phyloP scores from a whole-genome alignment of 73 alveolate species.

The Breviolum minutum region DNA sequence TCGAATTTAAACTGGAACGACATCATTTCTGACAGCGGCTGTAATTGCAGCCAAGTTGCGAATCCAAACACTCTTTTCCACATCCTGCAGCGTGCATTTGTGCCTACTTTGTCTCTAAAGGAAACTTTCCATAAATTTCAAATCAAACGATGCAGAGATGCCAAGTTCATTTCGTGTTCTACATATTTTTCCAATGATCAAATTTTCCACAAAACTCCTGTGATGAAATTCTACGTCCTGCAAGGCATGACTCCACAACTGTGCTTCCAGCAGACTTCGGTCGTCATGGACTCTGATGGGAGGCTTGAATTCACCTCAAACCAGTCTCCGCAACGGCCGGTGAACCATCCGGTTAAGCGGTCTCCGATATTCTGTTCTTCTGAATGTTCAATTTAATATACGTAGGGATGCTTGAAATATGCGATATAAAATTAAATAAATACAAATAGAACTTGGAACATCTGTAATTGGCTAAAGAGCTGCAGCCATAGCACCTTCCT shows the following conservation, averaged over 20 bases:
- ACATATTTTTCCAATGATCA: no score
- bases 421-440: no score
- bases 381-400: no score
- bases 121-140: not conserved
- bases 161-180: no score
- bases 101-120: no score
- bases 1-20: no score
- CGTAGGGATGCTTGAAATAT: no score
- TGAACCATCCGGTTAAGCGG: no score
- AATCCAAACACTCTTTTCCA: conserved; percentile 83
- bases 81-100: conserved; percentile 13
- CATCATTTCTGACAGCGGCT: no score
- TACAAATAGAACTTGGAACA: not conserved
- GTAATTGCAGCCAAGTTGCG: conserved; percentile 28
- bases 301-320: conserved; percentile 69
- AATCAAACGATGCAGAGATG: not conserved
- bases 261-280: conserved; percentile 87
- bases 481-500: conserved; percentile 37
- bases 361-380: no score
- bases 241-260: conserved; percentile 76
- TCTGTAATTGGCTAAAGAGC: not conserved
- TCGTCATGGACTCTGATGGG: conserved; percentile 92
- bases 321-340: no score
- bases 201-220: no score
- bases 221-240: conserved; percentile 15